Conservation (phyloP, 1,284 basidiomycete genomes). For the Trichosporon sp. region DNA sequence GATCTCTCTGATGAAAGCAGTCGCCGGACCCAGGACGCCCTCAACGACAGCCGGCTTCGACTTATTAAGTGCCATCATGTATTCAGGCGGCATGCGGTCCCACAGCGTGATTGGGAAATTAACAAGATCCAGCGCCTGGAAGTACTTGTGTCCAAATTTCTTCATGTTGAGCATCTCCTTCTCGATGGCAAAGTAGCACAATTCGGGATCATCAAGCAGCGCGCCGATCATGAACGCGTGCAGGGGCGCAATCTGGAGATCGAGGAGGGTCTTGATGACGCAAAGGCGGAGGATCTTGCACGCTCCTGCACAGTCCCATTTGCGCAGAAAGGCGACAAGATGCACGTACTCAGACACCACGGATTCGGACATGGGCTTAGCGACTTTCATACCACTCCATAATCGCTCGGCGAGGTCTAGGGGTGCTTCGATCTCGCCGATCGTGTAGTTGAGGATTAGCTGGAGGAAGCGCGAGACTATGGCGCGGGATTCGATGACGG, state of each 20-base stretch:
- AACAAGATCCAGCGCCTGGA: slow-evolving; percentile 12
- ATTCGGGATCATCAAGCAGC: slow-evolving; percentile 1
- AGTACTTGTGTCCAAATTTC: neutral
- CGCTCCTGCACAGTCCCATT: neutral
- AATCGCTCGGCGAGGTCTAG: neutral
- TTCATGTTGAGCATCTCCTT: slow-evolving; percentile 2
- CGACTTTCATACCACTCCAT: neutral
- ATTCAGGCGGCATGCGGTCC: slow-evolving; percentile 15
- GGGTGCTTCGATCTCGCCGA: neutral
- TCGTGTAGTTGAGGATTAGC: neutral
- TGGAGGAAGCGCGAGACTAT: neutral
- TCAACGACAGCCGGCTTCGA: neutral
- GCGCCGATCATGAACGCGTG: slow-evolving; percentile 2
- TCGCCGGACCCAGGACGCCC: neutral
- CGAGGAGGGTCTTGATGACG: neutral
- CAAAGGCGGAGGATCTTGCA: neutral
- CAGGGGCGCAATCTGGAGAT: neutral
- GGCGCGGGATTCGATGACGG: neutral
- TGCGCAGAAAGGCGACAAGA: neutral
- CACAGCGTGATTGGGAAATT: slow-evolving; percentile 15
- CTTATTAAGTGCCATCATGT: slow-evolving; percentile 15
- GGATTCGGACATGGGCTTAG: neutral
- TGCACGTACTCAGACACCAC: neutral
- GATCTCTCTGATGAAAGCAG: neutral
- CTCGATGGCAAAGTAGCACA: neutral